Base-by-base conservation (phyloP, 1,284 basidiomycete genomes). In the Trametes polyzona region DNA sequence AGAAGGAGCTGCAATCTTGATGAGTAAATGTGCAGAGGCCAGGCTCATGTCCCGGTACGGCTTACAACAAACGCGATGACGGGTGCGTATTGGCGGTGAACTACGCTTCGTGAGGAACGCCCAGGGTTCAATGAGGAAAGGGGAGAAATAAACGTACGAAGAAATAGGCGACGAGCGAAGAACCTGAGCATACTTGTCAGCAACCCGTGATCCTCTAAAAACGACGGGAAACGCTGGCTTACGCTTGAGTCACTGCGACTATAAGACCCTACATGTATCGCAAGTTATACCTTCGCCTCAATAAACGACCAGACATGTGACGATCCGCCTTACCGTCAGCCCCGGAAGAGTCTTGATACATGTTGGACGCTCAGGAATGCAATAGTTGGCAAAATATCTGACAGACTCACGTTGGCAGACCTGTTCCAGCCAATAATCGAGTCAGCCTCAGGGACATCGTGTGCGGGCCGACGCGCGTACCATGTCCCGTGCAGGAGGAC, bases 231-330 rank as follows among this genome's bases (percentile, higher is more conserved):
- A 9, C 9, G 11, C 11, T 29, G 16, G 3, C n/a, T 21, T 42
- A 51, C 49, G 21, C 40, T 35, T 51, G 49, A 9, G 49, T 51
- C 0, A 51, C 40, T 19, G 30, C 40, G 21, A 51, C 40, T 3
- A 51, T 42, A 17, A 51, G 49, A 4, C 49, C 49, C 49, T 51
- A 14, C 11, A 19, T n/a, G 32, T 3, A 17, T 4, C 7, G 7
- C 14, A 17, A 6, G 40, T 33, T 1, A 33, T 16, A n/a, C 21
- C 11, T n/a, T 4, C 3, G 24, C 4, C n/a, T 29, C 11, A 17
- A 17, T n/a, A 21, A 35, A 19, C 12, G 8, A 17, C 9, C 4
- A 9, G 5, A 17, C 19, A 19, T 12, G 27, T 8, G 26, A 21
- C 4, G 39, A 29, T n/a, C n/a, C n/a, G n/a, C 32, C 39, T 42